Evolutionary conservation across 2,329 filamentous ascomycete genomes (phyloP).

Genomic region (Aspergillus luchuensis): DNA sequence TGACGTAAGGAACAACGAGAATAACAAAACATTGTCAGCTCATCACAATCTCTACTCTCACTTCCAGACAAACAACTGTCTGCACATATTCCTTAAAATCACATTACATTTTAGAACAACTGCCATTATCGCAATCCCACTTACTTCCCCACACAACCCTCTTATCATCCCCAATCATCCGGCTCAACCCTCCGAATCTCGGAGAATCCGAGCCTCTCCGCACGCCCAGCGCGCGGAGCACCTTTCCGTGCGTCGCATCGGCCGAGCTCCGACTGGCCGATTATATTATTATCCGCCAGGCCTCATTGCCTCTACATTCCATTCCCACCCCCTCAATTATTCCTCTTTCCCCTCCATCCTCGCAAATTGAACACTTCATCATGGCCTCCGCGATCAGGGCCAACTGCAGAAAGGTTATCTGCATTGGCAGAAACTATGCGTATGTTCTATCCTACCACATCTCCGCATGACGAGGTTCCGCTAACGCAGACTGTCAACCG

Average conservation of each 20-base stretch:
- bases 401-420: conserved; percentile 74
- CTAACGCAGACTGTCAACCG: conserved; percentile 15
- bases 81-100: not conserved
- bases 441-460: conserved; percentile 49
- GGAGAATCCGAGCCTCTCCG: conserved; percentile 30
- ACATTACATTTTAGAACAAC: too few species aligned
- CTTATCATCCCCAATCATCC: not conserved
- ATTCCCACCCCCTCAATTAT: not conserved
- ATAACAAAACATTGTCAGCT: not conserved
- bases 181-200: conserved; percentile 22
- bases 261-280: conserved; percentile 9
- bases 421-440: conserved; percentile 96
- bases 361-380: conserved; percentile 2
- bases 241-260: conserved; percentile 20
- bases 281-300: conserved; percentile 8
- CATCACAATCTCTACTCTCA: not conserved
- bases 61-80: not conserved
- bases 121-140: not conserved
- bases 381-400: conserved; percentile 51
- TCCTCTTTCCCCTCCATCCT: not conserved
- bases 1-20: not conserved
- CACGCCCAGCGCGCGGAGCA: conserved; percentile 24
- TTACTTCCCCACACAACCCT: not conserved
- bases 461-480: not conserved
- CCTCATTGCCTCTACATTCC: conserved; percentile 1